Evolutionary conservation across 805 yeast genomes (phyloP).

Genomic region (Naumovozyma dairenensis): DNA sequence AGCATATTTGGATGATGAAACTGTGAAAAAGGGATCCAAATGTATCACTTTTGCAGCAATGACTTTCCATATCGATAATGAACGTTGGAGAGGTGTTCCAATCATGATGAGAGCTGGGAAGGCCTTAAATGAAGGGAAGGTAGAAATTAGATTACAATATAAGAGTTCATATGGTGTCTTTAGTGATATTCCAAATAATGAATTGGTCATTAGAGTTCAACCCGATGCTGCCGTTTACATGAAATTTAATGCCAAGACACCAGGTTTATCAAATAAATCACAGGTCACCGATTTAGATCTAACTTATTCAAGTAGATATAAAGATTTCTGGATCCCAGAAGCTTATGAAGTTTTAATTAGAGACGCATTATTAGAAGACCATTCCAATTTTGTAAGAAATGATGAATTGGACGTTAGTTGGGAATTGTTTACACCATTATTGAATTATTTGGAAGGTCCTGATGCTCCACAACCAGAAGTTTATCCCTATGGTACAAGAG

Average conservation of each 20-base stretch:
- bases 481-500: conserved; percentile 87
- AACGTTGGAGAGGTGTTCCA: conserved; percentile 98
- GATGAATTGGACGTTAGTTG: conserved; percentile 93
- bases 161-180: conserved; percentile 78
- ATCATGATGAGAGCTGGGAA: conserved; percentile 93
- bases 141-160: conserved; percentile 89
- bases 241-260: conserved; percentile 87
- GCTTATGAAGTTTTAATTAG: conserved; percentile 94
- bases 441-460: conserved; percentile 66
- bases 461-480: conserved; percentile 54
- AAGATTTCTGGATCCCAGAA: conserved; percentile 91
- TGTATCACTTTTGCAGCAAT: conserved; percentile 91
- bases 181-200: conserved; percentile 76
- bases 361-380: conserved; percentile 85
- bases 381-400: conserved; percentile 94
- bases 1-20: conserved; percentile 82
- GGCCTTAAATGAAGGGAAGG: conserved; percentile 91
- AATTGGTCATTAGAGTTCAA: conserved; percentile 86
- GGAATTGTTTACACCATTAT: conserved; percentile 85
- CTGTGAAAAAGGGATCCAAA: conserved; percentile 72
- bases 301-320: conserved; percentile 71
- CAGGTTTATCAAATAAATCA: conserved; percentile 78
- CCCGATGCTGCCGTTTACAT: conserved; percentile 90
- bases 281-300: conserved; percentile 85
- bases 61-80: conserved; percentile 69